These are phyloP conservation scores for Claviceps capensis DNA, from an alignment of 2,329 filamentous ascomycete genomes.

Conservation along the genomic window DNA sequence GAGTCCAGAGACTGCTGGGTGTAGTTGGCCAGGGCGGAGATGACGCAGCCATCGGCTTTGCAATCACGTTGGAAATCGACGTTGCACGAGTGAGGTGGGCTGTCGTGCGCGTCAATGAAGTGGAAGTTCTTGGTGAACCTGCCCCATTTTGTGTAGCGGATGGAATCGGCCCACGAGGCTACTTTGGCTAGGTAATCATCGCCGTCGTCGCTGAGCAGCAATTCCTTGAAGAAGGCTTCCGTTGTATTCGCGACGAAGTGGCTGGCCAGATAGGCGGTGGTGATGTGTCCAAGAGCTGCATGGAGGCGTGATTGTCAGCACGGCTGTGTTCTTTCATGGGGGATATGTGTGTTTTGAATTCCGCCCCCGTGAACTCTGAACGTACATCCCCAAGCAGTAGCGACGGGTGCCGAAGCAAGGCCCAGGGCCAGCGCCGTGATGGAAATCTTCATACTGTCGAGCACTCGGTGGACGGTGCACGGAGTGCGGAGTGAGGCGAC, in stretches of 20 bases:
- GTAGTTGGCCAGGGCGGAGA: slow-evolving; percentile 47
- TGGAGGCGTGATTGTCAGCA: background rate
- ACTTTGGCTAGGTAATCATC: slow-evolving; percentile 47
- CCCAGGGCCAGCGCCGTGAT: slow-evolving; percentile 15
- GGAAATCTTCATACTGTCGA: slow-evolving; percentile 20
- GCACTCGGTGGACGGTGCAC: background rate
- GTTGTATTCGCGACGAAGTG: slow-evolving; percentile 45
- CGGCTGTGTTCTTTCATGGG: background rate
- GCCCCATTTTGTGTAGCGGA: slow-evolving; percentile 50
- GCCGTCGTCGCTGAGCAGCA: slow-evolving; percentile 40
- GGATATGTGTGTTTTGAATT: background rate
- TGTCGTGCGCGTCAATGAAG: slow-evolving; percentile 56
- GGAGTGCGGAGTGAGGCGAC: background rate
- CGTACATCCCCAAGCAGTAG: slow-evolving; percentile 29
- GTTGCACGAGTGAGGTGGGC: slow-evolving; percentile 41
- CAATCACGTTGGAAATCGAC: slow-evolving; percentile 49
- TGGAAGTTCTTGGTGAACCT: slow-evolving; percentile 49
- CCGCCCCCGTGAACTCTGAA: slow-evolving; percentile 2
- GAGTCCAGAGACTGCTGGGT: slow-evolving; percentile 39
- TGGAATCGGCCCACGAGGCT: slow-evolving; percentile 54
- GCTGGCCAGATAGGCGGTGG: slow-evolving; percentile 48
- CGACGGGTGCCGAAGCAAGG: slow-evolving; percentile 20
- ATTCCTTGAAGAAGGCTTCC: slow-evolving; percentile 39
- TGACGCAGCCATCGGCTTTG: slow-evolving; percentile 46
- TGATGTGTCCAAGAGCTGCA: slow-evolving; percentile 49